Conservation (phyloP, 306 rosid species). For the Arachis stenosperma region DNA sequence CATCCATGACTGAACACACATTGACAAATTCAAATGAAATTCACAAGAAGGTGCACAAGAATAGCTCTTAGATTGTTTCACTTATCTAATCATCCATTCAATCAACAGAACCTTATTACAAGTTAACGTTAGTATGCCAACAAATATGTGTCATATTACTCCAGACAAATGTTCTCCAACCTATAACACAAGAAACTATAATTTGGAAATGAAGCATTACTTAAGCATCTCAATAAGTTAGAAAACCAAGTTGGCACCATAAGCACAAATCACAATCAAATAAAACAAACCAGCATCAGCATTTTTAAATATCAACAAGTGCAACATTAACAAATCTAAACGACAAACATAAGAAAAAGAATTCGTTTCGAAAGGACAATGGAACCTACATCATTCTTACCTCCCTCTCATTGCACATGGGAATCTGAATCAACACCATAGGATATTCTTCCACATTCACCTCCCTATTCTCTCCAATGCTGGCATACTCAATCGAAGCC, state of each 20-base stretch:
- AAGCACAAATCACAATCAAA: neutral
- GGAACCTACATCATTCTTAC: slow-evolving; percentile 91
- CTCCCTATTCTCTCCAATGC: slow-evolving; percentile 40
- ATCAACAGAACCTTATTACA: neutral
- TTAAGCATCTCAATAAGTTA: neutral
- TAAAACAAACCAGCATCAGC: neutral
- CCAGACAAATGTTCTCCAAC: neutral
- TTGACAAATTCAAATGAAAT: slow-evolving; percentile 10
- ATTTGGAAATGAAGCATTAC: neutral
- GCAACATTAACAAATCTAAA: neutral
- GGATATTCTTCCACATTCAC: slow-evolving; percentile 74
- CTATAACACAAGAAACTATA: slow-evolving; percentile 7
- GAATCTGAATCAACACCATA: slow-evolving; percentile 91
- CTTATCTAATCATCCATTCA: neutral
- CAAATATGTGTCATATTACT: slow-evolving; percentile 12
- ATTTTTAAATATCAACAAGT: slow-evolving; percentile 5
- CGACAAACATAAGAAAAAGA: slow-evolving; percentile 11
- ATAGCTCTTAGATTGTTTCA: neutral
- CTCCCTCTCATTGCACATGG: slow-evolving; percentile 99
- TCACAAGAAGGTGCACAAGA: neutral
- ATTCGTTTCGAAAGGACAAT: slow-evolving; percentile 41
- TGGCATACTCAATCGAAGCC: slow-evolving; percentile 58
- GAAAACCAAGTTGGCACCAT: neutral
- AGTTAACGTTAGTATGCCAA: neutral
- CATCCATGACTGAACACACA: neutral